These are phyloP conservation scores for Diaporthe vaccinii DNA, from an alignment of 2,329 filamentous ascomycete genomes.

Conservation along the genomic window DNA sequence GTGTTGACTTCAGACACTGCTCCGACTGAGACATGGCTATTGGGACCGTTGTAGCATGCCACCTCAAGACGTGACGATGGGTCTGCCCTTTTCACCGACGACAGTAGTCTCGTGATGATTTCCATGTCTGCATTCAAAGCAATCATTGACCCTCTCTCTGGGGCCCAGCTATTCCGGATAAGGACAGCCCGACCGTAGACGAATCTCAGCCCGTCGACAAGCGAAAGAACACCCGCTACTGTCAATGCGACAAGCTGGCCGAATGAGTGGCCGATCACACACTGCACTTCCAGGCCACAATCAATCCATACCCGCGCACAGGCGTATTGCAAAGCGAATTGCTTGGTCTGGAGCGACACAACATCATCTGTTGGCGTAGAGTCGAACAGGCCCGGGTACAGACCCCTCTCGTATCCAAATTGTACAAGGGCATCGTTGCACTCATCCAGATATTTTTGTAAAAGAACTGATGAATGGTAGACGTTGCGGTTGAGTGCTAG, in stretches of 20 bases:
- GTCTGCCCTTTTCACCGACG: neutral
- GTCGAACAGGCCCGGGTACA: neutral
- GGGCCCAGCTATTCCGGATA: neutral
- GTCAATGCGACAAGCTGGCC: neutral
- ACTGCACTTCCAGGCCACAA: neutral
- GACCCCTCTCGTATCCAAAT: neutral
- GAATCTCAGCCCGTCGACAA: neutral
- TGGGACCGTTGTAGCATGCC: neutral
- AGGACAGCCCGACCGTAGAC: neutral
- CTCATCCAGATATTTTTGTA: neutral
- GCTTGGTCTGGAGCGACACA: neutral
- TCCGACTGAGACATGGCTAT: neutral
- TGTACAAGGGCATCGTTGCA: neutral
- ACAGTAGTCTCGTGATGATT: neutral
- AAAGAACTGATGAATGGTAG: neutral
- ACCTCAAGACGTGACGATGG: neutral
- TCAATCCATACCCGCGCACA: neutral
- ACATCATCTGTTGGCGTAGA: neutral
- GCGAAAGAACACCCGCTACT: neutral
- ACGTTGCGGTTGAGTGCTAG: neutral
- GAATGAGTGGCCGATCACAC: neutral
- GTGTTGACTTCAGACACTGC: neutral
- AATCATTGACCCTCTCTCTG: neutral
- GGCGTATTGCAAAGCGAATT: neutral
- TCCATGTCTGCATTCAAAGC: neutral